phyloP scores from a whole-genome alignment of 192 early-diverging fungal genomes.

The Backusella tuberculispora region DNA sequence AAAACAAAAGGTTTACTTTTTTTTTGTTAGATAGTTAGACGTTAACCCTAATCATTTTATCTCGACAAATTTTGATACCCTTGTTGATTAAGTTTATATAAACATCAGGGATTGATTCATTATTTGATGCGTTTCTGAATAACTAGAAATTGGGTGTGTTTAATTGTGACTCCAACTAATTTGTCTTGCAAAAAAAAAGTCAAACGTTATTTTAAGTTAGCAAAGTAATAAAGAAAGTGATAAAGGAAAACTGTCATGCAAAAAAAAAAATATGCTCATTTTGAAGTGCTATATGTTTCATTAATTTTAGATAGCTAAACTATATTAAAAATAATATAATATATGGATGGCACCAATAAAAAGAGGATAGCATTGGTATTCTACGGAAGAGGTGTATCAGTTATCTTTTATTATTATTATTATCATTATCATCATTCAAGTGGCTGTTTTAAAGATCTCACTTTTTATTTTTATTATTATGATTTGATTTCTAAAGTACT shows the following conservation, averaged over 20 bases:
- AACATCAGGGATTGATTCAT: not conserved
- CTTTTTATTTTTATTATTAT: not conserved
- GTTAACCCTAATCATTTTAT: not conserved
- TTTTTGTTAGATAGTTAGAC: not conserved
- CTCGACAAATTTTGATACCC: conserved; percentile 8
- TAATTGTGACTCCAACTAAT: not conserved
- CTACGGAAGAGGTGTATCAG: no score
- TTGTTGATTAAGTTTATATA: not conserved
- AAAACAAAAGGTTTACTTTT: not conserved
- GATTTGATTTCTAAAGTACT: not conserved
- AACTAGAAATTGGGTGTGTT: not conserved
- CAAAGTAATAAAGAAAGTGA: no score
- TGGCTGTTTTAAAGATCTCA: no score
- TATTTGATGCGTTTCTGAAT: not conserved
- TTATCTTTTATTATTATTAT: no score
- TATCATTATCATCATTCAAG: no score
- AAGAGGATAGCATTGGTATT: no score
- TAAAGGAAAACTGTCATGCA: not conserved
- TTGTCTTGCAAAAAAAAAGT: not conserved
- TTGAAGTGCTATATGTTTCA: no score
- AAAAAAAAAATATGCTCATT: not conserved
- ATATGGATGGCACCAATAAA: no score
- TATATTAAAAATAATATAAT: no score
- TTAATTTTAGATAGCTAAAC: no score
- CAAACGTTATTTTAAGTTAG: not conserved